These are phyloP conservation scores for Diphasiastrum complanatum DNA, from an alignment of 83 land plant species.

Conservation along the genomic window DNA sequence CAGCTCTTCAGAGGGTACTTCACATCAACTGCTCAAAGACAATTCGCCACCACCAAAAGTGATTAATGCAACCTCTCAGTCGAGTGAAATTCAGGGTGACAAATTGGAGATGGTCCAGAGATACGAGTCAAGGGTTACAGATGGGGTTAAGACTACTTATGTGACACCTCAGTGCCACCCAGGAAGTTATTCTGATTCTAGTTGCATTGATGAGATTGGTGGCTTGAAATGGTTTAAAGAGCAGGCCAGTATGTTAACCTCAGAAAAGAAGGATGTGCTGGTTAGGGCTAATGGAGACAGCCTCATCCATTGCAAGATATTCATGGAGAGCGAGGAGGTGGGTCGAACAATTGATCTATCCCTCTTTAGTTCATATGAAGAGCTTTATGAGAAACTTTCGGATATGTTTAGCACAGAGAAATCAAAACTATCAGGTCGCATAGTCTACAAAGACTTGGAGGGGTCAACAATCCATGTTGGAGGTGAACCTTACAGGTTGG, in stretches of 20 bases:
- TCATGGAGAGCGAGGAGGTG: constrained; percentile 5
- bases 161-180: no score
- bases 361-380: constrained; percentile 3
- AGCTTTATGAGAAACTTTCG: constrained; percentile 4
- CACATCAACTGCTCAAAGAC: no score
- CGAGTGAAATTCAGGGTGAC: no score
- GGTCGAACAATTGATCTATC: constrained; percentile 2
- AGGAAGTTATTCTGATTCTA: no score
- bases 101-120: no score
- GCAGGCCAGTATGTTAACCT: constrained; percentile 4
- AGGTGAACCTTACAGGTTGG: constrained; percentile 23
- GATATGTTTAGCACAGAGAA: neutral
- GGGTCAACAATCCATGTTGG: constrained; percentile 13
- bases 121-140: no score
- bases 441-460: constrained; percentile 12
- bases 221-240: neutral
- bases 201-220: neutral
- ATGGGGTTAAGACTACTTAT: no score
- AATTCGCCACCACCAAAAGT: no score
- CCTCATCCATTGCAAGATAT: neutral
- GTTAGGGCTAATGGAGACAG: neutral
- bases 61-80: no score
- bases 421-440: constrained; percentile 2
- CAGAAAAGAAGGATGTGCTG: constrained; percentile 2
- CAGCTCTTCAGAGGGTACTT: constrained; percentile 40